Conservation (phyloP, 1,284 basidiomycete species). For the Uromyces viciae-fabae region DNA sequence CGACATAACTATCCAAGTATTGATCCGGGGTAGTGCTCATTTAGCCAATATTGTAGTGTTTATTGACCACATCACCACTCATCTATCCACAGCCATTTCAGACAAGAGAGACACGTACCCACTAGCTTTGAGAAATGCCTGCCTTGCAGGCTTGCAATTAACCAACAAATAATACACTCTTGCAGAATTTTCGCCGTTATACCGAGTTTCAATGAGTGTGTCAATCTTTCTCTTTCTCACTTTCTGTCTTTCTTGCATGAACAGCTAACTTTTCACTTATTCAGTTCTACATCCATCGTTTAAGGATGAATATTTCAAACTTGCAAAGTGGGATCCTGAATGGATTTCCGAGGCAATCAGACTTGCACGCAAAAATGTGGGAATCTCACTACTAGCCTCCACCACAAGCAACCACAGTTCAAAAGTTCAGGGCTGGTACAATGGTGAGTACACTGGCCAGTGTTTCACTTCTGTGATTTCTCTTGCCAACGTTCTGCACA, state of each 20-base stretch:
- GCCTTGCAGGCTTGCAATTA: not conserved
- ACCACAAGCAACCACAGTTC: not conserved
- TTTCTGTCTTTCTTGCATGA: not conserved
- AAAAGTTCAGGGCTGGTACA: not conserved
- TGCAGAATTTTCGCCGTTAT: not conserved
- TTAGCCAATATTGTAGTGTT: not conserved
- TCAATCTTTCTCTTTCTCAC: not conserved
- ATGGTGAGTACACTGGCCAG: not conserved
- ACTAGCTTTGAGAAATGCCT: not conserved
- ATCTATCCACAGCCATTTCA: not conserved
- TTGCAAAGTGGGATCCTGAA: not conserved
- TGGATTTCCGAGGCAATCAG: not conserved
- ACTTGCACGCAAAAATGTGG: not conserved
- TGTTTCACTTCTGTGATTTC: not conserved
- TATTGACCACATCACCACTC: not conserved
- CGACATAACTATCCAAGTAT: not conserved
- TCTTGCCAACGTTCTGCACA: not conserved
- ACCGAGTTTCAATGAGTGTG: not conserved
- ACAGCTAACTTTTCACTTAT: not conserved
- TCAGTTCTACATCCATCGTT: constrained; percentile 8
- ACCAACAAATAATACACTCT: constrained; percentile 11
- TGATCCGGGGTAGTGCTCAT: not conserved
- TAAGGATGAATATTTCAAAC: constrained; percentile 3
- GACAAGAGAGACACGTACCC: not conserved
- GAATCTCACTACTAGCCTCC: not conserved